Conservation (phyloP, 805 yeast species). For the Ogataea minuta region DNA sequence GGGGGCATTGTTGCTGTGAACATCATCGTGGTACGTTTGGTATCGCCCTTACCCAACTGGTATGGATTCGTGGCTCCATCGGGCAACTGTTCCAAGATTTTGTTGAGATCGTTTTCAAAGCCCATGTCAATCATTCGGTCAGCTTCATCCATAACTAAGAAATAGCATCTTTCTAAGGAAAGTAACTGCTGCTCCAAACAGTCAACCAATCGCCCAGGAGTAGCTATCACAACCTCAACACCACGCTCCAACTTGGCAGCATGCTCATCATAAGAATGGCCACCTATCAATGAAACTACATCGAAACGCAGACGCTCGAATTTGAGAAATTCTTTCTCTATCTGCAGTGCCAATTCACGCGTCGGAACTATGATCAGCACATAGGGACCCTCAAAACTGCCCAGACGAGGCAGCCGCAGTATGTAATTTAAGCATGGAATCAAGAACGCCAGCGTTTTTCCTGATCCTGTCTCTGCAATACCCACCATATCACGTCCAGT, state of each 20-base stretch:
- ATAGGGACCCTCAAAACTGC: conserved; percentile 64
- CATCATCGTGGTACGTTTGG: conserved; percentile 73
- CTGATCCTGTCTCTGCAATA: conserved; percentile 96
- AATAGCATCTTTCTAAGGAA: conserved; percentile 57
- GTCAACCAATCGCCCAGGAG: conserved; percentile 91
- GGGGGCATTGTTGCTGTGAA: conserved; percentile 92
- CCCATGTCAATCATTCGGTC: conserved; percentile 96
- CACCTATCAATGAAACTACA: conserved; percentile 78
- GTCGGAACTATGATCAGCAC: conserved; percentile 86
- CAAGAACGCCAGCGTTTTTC: conserved; percentile 83
- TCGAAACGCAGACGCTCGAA: conserved; percentile 38
- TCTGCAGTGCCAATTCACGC: conserved; percentile 89
- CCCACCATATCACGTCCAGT: conserved; percentile 70
- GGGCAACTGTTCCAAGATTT: conserved; percentile 58
- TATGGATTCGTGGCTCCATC: conserved; percentile 41
- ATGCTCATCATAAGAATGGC: conserved; percentile 79
- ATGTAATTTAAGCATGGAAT: conserved; percentile 68
- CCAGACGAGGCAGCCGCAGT: conserved; percentile 44
- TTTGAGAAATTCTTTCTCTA: conserved; percentile 56
- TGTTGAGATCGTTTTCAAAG: conserved; percentile 74
- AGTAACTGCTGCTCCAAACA: conserved; percentile 68
- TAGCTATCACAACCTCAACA: conserved; percentile 82
- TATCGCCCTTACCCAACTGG: conserved; percentile 24
- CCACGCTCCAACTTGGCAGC: conserved; percentile 56
- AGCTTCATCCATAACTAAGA: conserved; percentile 86